Percentiles rank a stretch among this genome's conserved stretches.
These are phyloP conservation scores for Hsuehochloa calcarea DNA, from an alignment of 176 grass and related monocot genomes.

Conservation along the genomic window DNA sequence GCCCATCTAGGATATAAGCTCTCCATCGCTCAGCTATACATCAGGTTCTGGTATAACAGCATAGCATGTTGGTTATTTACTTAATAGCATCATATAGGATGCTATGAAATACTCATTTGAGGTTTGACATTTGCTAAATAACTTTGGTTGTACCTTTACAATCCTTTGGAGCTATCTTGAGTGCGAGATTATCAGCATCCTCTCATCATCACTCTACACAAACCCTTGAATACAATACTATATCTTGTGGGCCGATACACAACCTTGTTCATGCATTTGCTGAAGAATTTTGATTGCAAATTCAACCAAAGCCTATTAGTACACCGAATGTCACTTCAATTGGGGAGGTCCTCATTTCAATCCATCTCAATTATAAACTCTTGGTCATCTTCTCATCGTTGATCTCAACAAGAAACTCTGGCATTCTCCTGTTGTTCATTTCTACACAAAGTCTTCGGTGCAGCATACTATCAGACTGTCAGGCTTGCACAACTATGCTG, in stretches of 20 bases:
- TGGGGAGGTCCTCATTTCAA: neutral
- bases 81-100: neutral
- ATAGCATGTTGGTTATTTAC: neutral
- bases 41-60: neutral
- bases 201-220: neutral
- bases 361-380: neutral
- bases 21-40: neutral
- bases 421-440: slow-evolving; percentile 18
- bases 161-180: neutral
- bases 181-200: neutral
- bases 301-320: neutral
- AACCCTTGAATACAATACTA: neutral
- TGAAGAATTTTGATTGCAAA: neutral
- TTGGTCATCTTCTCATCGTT: neutral
- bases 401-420: neutral
- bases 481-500: neutral
- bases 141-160: neutral
- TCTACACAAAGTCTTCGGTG: neutral
- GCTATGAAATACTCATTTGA: neutral
- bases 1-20: neutral
- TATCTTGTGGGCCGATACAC: neutral
- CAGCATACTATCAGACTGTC: neutral
- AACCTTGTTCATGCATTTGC: slow-evolving; percentile 5
- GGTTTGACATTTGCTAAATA: neutral
- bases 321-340: neutral